Evolutionary conservation across 2,329 filamentous ascomycete genomes (phyloP).

Genomic region (Alternaria brassicae): DNA sequence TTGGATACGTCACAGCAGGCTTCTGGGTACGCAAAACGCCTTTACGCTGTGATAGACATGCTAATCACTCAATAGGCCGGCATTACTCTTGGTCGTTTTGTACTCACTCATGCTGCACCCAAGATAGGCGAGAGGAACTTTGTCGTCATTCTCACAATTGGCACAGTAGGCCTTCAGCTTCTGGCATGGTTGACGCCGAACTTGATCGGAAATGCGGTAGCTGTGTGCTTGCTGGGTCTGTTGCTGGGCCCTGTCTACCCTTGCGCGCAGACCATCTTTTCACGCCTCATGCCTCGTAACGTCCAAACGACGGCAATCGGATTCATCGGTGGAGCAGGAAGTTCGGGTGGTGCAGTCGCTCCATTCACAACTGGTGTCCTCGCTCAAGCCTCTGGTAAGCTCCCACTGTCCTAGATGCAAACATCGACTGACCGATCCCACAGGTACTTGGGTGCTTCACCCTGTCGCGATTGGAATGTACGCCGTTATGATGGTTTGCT

Average conservation of each 20-base stretch:
- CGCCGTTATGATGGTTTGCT: slow-evolving; percentile 69
- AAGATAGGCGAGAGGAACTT: slow-evolving; percentile 73
- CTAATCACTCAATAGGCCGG: slow-evolving; percentile 63
- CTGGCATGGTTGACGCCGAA: slow-evolving; percentile 81
- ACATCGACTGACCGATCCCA: slow-evolving; percentile 16
- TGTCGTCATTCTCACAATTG: slow-evolving; percentile 68
- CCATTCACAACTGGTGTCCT: slow-evolving; percentile 71
- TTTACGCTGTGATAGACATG: background rate
- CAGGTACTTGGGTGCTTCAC: slow-evolving; percentile 68
- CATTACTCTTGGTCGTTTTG: slow-evolving; percentile 77
- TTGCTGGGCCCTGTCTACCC: slow-evolving; percentile 82
- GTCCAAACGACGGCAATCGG: slow-evolving; percentile 70
- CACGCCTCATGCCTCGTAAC: slow-evolving; percentile 64
- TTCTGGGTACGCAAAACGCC: slow-evolving; percentile 62
- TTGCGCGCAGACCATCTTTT: slow-evolving; percentile 70
- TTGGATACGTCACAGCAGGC: slow-evolving; percentile 80
- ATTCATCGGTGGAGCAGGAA: slow-evolving; percentile 73
- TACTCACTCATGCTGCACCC: slow-evolving; percentile 70
- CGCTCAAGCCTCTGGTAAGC: slow-evolving; percentile 58
- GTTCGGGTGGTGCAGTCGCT: slow-evolving; percentile 70
- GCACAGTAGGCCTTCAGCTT: slow-evolving; percentile 73
- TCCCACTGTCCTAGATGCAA: background rate
- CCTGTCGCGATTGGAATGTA: slow-evolving; percentile 73
- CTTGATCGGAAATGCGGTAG: slow-evolving; percentile 62
- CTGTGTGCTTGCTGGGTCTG: slow-evolving; percentile 69